Evolutionary conservation across 768 basidiomycete genomes (phyloP).

Genomic region (Collybiopsis confluens): DNA sequence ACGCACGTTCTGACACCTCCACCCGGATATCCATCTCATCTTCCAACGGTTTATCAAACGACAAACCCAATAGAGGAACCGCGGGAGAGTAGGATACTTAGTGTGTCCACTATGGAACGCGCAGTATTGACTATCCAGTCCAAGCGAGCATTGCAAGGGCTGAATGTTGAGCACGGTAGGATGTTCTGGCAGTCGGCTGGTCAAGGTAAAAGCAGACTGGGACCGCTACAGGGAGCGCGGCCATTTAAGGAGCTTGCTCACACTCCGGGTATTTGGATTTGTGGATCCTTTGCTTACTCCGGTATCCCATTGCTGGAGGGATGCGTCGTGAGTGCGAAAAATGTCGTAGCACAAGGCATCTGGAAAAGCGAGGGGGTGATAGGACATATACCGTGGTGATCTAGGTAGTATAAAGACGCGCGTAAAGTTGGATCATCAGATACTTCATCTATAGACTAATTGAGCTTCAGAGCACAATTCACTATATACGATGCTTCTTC

Average conservation of each 20-base stretch:
- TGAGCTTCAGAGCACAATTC: not conserved
- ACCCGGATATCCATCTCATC: slow-evolving; percentile 24
- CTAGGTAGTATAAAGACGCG: not conserved
- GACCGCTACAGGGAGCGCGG: slow-evolving; percentile 47
- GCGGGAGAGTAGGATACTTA: slow-evolving; percentile 42
- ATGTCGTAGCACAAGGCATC: slow-evolving; percentile 45
- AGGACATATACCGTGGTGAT: slow-evolving; percentile 1
- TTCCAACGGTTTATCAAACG: slow-evolving; percentile 55
- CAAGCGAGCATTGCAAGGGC: slow-evolving; percentile 44
- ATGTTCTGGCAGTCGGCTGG: slow-evolving; percentile 43
- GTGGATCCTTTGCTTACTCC: slow-evolving; percentile 63
- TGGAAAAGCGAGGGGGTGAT: slow-evolving; percentile 27
- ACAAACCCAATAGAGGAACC: slow-evolving; percentile 68
- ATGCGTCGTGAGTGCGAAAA: slow-evolving; percentile 70
- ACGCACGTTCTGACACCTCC: slow-evolving; percentile 56
- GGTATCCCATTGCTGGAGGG: slow-evolving; percentile 80
- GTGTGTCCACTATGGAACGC: slow-evolving; percentile 57
- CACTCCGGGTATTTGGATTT: slow-evolving; percentile 60
- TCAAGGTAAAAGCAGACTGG: slow-evolving; percentile 33
- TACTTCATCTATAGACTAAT: too few species aligned
- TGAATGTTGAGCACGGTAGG: slow-evolving; percentile 34
- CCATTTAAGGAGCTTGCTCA: slow-evolving; percentile 25
- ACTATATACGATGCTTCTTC: slow-evolving; percentile 47
- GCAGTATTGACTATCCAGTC: slow-evolving; percentile 50
- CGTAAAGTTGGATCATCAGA: too few species aligned